These are phyloP conservation scores for Exophiala xenobiotica DNA, from an alignment of 2,329 filamentous ascomycete species.

Conservation along the genomic window DNA sequence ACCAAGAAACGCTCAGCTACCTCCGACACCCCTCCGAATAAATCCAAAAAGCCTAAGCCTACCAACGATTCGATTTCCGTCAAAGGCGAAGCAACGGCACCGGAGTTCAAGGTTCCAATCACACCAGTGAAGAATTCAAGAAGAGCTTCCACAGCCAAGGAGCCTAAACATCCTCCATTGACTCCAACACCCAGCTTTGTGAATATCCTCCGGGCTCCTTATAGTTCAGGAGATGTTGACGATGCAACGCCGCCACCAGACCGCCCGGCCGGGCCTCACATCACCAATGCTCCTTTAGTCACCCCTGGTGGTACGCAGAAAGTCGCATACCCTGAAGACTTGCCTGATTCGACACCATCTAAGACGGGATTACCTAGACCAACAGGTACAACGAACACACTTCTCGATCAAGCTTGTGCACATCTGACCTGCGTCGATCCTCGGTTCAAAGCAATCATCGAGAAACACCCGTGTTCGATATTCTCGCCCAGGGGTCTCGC, in stretches of 20 bases:
- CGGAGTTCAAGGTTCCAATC: conserved; percentile 28
- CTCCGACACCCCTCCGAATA: conserved; percentile 10
- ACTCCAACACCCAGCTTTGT: conserved; percentile 53
- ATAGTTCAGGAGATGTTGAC: conserved; percentile 42
- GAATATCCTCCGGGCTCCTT: conserved; percentile 47
- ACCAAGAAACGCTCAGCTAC: conserved; percentile 27
- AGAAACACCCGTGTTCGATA: conserved; percentile 70
- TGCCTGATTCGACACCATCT: conserved; percentile 40
- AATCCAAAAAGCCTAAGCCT: conserved; percentile 23
- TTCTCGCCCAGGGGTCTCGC: conserved; percentile 81
- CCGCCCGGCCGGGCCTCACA: conserved; percentile 48
- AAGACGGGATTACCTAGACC: conserved; percentile 41
- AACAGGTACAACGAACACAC: conserved; percentile 63
- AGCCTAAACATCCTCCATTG: conserved; percentile 38
- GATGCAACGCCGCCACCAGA: conserved; percentile 41
- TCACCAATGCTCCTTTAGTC: conserved; percentile 50
- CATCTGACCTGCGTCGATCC: conserved; percentile 73
- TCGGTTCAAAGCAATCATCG: conserved; percentile 69
- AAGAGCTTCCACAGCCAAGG: conserved; percentile 31
- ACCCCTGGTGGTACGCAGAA: conserved; percentile 47
- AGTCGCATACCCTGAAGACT: conserved; percentile 48
- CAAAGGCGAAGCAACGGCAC: conserved; percentile 9
- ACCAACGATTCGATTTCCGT: conserved; percentile 2
- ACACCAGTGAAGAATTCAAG: conserved; percentile 35
- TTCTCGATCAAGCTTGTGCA: conserved; percentile 72